phyloP scores from a whole-genome alignment of 345 rosid genomes.

The Alliaria petiolata region DNA sequence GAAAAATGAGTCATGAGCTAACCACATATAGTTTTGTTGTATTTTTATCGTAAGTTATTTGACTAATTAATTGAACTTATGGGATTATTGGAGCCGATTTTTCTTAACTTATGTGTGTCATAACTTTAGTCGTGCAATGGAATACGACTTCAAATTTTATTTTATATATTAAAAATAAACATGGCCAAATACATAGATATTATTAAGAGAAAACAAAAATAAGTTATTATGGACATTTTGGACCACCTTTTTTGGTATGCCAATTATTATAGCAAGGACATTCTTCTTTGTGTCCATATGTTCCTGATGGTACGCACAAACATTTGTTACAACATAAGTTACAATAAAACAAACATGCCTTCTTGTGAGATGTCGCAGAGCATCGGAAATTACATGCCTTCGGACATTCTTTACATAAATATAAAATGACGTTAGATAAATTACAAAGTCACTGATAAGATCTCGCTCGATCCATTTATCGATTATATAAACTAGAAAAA shows the following conservation, averaged over 20 bases:
- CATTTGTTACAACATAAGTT: conserved; percentile 34
- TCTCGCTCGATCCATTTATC: too few relatives aligned
- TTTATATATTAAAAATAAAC: too few relatives aligned
- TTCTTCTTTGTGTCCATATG: conserved; percentile 39
- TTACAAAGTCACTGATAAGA: neutral
- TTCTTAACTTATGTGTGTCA: too few relatives aligned
- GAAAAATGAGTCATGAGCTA: too few relatives aligned
- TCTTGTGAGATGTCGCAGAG: conserved; percentile 14
- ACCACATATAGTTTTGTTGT: too few relatives aligned
- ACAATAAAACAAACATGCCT: conserved; percentile 31
- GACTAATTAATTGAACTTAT: too few relatives aligned
- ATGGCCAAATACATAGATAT: too few relatives aligned
- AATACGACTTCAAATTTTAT: too few relatives aligned
- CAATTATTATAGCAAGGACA: conserved; percentile 34
- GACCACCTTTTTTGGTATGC: conserved; percentile 31
- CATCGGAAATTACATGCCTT: conserved; percentile 17
- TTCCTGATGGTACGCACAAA: conserved; percentile 43
- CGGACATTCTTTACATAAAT: conserved; percentile 18
- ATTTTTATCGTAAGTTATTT: too few relatives aligned
- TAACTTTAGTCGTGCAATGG: too few relatives aligned
- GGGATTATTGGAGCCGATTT: too few relatives aligned
- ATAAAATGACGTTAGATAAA: neutral
- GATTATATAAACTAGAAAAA: neutral
- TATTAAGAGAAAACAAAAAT: too few relatives aligned
- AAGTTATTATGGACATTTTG: conserved; percentile 36